Conservation (phyloP, 2,329 filamentous ascomycete genomes). For the Fusarium incarnatum region DNA sequence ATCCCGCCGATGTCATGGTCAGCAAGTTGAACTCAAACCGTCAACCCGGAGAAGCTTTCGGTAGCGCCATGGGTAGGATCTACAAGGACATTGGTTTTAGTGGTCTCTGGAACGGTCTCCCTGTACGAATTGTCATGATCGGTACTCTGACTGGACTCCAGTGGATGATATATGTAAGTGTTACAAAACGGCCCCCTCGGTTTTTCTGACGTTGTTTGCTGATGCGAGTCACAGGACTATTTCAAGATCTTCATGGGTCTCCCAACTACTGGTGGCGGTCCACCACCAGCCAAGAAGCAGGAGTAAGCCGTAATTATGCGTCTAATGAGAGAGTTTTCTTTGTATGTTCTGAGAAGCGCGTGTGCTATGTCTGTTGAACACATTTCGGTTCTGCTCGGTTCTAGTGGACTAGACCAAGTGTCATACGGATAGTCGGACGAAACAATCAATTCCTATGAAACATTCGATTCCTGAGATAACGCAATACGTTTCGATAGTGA, state of each 20-base stretch:
- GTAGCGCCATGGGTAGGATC: slow-evolving; percentile 79
- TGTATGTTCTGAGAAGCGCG: background rate
- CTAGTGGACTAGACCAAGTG: background rate
- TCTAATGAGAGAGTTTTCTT: background rate
- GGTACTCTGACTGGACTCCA: slow-evolving; percentile 84
- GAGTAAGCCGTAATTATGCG: slow-evolving; percentile 9
- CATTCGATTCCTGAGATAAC: background rate
- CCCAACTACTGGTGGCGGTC: slow-evolving; percentile 80
- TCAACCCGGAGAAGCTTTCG: slow-evolving; percentile 80
- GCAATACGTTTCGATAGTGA: background rate
- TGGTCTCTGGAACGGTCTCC: slow-evolving; percentile 93
- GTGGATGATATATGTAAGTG: slow-evolving; percentile 90
- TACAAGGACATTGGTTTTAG: slow-evolving; percentile 87
- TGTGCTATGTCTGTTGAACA: background rate
- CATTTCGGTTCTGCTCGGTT: background rate
- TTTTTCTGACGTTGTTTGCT: background rate
- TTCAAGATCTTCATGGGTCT: slow-evolving; percentile 93
- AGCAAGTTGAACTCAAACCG: slow-evolving; percentile 89
- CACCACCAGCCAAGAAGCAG: slow-evolving; percentile 65
- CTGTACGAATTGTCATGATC: slow-evolving; percentile 90
- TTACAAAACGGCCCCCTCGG: background rate
- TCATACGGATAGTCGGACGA: slow-evolving; percentile 1
- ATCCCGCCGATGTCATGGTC: slow-evolving; percentile 89
- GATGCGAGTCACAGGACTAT: slow-evolving; percentile 67
- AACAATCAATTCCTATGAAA: slow-evolving; percentile 16